These are phyloP conservation scores for Penstemon newberryi DNA, from an alignment of 257 asterid species.

Conservation along the genomic window DNA sequence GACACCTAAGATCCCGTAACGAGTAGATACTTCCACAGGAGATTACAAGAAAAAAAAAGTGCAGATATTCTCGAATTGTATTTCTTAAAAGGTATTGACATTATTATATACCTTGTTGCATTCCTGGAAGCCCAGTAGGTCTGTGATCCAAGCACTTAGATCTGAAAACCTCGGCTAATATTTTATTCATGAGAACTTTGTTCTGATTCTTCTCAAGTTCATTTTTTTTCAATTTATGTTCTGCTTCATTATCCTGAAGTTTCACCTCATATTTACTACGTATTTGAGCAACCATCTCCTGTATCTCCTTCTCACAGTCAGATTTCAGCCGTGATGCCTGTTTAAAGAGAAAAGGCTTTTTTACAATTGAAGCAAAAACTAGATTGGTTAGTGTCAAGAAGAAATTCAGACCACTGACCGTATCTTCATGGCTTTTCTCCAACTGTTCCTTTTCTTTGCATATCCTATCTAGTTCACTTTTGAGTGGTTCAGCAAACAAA, in stretches of 20 bases:
- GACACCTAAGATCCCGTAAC: too few species aligned
- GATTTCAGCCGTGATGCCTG: constrained; percentile 52
- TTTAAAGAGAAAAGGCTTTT: constrained; percentile 15
- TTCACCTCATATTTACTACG: constrained; percentile 49
- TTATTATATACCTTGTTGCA: constrained; percentile 55
- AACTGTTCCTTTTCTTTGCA: constrained; percentile 35
- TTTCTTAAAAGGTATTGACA: constrained; percentile 14
- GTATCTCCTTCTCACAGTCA: constrained; percentile 61
- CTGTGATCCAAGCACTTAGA: constrained; percentile 41
- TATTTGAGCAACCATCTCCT: constrained; percentile 48
- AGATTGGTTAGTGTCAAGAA: constrained; percentile 22
- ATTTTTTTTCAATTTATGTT: constrained; percentile 33
- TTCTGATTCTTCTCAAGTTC: constrained; percentile 39
- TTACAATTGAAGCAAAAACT: constrained; percentile 24
- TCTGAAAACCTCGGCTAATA: constrained; percentile 56
- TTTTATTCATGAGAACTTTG: constrained; percentile 47
- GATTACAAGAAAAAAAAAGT: too few species aligned
- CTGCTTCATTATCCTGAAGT: constrained; percentile 46
- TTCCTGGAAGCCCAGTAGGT: constrained; percentile 45
- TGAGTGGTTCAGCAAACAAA: constrained; percentile 35
- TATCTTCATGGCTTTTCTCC: constrained; percentile 35
- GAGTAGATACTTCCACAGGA: too few species aligned
- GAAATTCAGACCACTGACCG: constrained; percentile 42
- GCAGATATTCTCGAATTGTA: not conserved
- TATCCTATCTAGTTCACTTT: constrained; percentile 34